Conservation (phyloP, 2,329 filamentous ascomycete species). For the Colletotrichum chrysophilum region DNA sequence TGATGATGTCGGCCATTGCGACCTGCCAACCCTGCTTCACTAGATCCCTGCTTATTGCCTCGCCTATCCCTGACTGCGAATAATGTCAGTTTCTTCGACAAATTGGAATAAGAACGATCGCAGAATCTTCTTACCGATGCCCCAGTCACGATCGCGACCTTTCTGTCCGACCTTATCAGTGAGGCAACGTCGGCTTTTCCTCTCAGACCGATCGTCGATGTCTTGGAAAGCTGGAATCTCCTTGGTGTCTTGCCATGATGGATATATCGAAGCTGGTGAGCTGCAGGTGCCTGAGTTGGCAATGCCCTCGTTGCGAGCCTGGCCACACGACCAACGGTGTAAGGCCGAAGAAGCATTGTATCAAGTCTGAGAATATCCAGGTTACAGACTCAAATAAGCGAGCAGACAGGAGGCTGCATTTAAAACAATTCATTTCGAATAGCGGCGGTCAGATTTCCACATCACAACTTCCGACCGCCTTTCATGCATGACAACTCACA, state of each 20-base stretch:
- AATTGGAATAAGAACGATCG: rapidly evolving
- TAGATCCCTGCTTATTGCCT: conserved; percentile 39
- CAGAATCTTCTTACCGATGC: neutral
- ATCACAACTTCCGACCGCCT: neutral
- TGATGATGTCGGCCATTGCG: conserved; percentile 43
- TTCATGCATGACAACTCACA: neutral
- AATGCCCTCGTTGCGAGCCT: neutral
- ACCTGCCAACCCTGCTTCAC: conserved; percentile 33
- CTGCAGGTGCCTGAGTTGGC: neutral
- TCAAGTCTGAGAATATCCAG: neutral
- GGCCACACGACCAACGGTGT: neutral
- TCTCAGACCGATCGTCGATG: neutral
- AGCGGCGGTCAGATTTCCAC: neutral
- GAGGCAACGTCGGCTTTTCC: neutral
- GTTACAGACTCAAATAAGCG: neutral
- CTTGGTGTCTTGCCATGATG: neutral
- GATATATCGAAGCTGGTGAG: neutral
- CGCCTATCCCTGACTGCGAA: conserved; percentile 51
- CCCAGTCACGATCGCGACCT: neutral
- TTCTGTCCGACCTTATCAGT: neutral
- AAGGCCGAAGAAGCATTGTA: neutral
- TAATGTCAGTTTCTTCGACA: neutral
- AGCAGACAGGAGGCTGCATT: neutral
- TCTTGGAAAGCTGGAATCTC: rapidly evolving
- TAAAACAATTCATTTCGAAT: neutral